These are phyloP conservation scores for Chalciporus piperatoides DNA, from an alignment of 1,284 basidiomycete species.

Conservation along the genomic window DNA sequence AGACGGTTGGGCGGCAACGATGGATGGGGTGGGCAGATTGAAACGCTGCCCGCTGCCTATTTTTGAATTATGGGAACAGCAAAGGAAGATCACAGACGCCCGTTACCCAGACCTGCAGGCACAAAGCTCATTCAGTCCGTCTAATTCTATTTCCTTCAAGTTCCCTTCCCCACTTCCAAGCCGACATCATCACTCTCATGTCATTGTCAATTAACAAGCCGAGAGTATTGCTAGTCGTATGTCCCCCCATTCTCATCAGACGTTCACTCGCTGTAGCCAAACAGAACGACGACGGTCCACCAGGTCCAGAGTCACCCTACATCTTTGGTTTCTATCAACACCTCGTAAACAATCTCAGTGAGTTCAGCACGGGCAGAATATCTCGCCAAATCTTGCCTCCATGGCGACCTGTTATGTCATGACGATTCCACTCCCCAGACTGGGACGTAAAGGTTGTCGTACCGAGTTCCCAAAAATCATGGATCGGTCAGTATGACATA, in stretches of 20 bases:
- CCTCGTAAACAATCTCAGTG: slow-evolving; percentile 64
- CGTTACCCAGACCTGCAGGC: slow-evolving; percentile 1
- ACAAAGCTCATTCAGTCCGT: not conserved
- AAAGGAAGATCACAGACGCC: slow-evolving; percentile 13
- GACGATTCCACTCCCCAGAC: slow-evolving; percentile 37
- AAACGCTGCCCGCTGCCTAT: not conserved
- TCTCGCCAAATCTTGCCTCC: slow-evolving; percentile 1
- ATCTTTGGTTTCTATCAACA: slow-evolving; percentile 75
- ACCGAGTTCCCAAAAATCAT: slow-evolving; percentile 85
- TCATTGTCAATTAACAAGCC: slow-evolving; percentile 23
- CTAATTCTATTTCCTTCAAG: not conserved
- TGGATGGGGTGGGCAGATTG: not conserved
- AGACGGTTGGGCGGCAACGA: not conserved
- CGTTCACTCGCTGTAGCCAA: slow-evolving; percentile 2
- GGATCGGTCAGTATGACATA: slow-evolving; percentile 60
- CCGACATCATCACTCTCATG: slow-evolving; percentile 8
- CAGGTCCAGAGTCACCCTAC: slow-evolving; percentile 76
- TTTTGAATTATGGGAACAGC: slow-evolving; percentile 24
- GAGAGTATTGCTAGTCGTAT: slow-evolving; percentile 58
- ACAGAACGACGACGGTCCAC: slow-evolving; percentile 89
- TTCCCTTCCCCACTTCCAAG: not conserved
- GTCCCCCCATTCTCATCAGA: slow-evolving; percentile 17
- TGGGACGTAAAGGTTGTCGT: slow-evolving; percentile 90
- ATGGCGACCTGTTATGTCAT: slow-evolving; percentile 12
- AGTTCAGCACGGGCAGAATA: slow-evolving; percentile 6